Conservation (phyloP, 352 stramenopile genomes). For the Pythium sukuiense region DNA sequence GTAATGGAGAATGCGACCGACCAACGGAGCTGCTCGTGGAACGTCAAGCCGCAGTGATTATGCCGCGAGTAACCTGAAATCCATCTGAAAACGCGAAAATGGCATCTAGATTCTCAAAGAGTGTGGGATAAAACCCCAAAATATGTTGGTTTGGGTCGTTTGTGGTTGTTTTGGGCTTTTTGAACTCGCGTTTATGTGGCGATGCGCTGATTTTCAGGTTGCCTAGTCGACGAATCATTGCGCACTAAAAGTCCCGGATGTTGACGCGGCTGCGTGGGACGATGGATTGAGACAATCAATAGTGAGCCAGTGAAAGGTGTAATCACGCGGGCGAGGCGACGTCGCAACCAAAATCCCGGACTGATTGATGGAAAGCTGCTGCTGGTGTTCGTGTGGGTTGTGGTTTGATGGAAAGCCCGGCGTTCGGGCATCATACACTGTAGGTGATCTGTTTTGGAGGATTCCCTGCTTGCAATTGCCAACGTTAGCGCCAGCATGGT, state of each 20-base stretch:
- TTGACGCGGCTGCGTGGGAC: neutral
- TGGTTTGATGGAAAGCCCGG: neutral
- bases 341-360: neutral
- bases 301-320: neutral
- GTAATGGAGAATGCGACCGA: neutral
- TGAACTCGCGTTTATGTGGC: neutral
- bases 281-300: neutral
- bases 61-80: neutral
- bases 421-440: too few species aligned
- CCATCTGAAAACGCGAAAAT: neutral
- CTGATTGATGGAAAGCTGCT: constrained; percentile 1
- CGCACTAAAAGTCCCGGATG: neutral
- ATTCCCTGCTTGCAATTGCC: neutral
- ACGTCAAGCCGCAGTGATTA: neutral
- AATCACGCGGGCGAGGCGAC: neutral
- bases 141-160: neutral
- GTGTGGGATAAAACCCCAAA: neutral
- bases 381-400: neutral
- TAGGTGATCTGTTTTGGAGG: neutral
- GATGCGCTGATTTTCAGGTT: neutral
- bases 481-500: neutral
- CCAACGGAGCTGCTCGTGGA: constrained; percentile 1
- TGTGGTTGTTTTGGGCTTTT: neutral
- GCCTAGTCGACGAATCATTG: neutral
- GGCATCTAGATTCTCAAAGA: neutral